These are phyloP conservation scores for Dryas octopetala DNA, from an alignment of 306 rosid genomes.

Conservation along the genomic window DNA sequence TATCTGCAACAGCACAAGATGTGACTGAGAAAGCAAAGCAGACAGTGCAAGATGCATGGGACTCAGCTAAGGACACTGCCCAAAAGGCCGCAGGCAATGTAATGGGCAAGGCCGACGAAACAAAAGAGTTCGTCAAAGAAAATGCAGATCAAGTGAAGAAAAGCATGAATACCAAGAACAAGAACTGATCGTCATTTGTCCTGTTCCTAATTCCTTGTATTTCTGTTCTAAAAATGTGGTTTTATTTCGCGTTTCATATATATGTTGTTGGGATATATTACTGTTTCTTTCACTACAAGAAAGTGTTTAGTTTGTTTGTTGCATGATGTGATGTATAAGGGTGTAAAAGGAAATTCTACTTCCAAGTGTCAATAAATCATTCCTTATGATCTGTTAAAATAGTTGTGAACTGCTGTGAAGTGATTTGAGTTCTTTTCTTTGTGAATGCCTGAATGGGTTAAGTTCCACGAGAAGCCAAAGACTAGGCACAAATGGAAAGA, in stretches of 20 bases:
- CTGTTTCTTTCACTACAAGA: slow-evolving; percentile 5
- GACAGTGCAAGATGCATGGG: slow-evolving; percentile 68
- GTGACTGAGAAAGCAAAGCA: slow-evolving; percentile 60
- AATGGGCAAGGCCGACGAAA: slow-evolving; percentile 42
- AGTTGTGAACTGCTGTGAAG: not conserved
- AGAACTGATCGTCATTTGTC: not conserved
- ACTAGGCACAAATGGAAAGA: no score
- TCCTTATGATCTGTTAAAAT: not conserved
- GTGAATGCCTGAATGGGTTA: not conserved
- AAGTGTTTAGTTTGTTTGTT: not conserved
- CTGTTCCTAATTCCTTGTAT: not conserved
- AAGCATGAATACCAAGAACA: slow-evolving; percentile 53
- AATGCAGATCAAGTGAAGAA: slow-evolving; percentile 47
- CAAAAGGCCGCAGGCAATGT: slow-evolving; percentile 50
- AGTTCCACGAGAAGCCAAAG: no score
- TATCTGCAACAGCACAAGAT: slow-evolving; percentile 50
- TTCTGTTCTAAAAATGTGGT: not conserved
- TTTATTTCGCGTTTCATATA: not conserved
- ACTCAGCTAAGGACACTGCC: slow-evolving; percentile 57
- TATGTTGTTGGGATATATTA: slow-evolving; percentile 6
- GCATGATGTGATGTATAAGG: not conserved
- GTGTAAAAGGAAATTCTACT: slow-evolving; percentile 1
- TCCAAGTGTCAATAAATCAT: slow-evolving; percentile 14
- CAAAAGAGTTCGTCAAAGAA: slow-evolving; percentile 53
- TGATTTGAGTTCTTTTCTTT: not conserved